These are phyloP conservation scores for Claviceps capensis DNA, from an alignment of 2,329 filamentous ascomycete genomes.

Conservation along the genomic window DNA sequence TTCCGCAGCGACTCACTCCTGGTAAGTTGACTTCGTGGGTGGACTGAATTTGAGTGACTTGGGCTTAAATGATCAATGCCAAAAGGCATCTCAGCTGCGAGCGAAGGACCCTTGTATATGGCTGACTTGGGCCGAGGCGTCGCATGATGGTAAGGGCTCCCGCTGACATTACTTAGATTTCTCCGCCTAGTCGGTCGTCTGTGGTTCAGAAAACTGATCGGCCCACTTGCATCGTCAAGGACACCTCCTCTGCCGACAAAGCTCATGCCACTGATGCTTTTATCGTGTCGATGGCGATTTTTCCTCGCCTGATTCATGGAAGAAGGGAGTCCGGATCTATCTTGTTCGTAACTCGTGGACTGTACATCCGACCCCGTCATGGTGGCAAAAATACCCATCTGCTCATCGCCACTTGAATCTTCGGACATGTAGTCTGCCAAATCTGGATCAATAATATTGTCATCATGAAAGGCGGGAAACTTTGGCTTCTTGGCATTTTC, in stretches of 20 bases:
- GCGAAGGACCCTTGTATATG: constrained; percentile 41
- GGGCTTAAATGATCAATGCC: constrained; percentile 28
- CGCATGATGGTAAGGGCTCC: constrained; percentile 49
- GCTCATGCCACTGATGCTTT: constrained; percentile 58
- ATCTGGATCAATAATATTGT: constrained; percentile 97
- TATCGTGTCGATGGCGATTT: constrained; percentile 59
- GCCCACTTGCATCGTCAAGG: constrained; percentile 47
- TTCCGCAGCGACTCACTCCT: constrained; percentile 75
- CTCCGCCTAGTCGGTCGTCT: constrained; percentile 54
- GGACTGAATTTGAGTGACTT: constrained; percentile 13
- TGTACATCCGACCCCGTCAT: constrained; percentile 53
- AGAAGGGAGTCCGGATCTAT: constrained; percentile 59
- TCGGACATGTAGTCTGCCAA: constrained; percentile 93
- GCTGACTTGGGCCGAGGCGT: constrained; percentile 55
- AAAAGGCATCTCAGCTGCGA: constrained; percentile 37
- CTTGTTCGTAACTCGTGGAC: constrained; percentile 56
- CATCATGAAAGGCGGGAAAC: constrained; percentile 88
- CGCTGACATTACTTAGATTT: constrained; percentile 75
- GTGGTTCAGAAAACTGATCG: constrained; percentile 43
- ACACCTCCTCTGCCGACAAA: constrained; percentile 47
- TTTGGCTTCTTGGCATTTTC: constrained; percentile 51
- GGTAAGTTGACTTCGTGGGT: constrained; percentile 39
- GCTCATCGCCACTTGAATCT: constrained; percentile 84
- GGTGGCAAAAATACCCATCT: constrained; percentile 71
- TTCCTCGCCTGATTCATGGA: constrained; percentile 63